Evolutionary conservation across 306 rosid genomes (phyloP).

Genomic region (Begonia loranthoides): DNA sequence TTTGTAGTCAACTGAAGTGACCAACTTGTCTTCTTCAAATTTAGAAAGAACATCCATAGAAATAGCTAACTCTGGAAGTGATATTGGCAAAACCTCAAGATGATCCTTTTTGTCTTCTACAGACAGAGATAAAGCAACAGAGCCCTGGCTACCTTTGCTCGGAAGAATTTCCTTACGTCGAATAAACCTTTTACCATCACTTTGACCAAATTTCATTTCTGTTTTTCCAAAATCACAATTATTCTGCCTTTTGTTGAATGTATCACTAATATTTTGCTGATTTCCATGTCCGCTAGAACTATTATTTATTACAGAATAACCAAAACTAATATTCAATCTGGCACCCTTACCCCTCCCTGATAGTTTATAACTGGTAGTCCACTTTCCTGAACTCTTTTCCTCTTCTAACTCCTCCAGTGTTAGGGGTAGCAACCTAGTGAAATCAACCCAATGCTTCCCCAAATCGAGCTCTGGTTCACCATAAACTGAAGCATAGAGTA

Average conservation of each 20-base stretch:
- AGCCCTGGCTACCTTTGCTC: conserved; percentile 6
- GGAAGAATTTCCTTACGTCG: conserved; percentile 33
- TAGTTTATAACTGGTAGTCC: conserved; percentile 69
- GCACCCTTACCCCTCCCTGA: conserved; percentile 76
- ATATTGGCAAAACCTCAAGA: conserved; percentile 46
- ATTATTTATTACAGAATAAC: conserved; percentile 51
- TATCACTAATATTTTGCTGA: conserved; percentile 14
- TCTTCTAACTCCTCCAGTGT: conserved; percentile 78
- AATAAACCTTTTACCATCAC: conserved; percentile 33
- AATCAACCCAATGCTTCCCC: conserved; percentile 83
- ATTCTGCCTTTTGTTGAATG: conserved; percentile 23
- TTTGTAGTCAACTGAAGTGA: conserved; percentile 14
- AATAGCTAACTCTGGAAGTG: conserved; percentile 33
- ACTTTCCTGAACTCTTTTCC: conserved; percentile 65
- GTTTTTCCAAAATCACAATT: conserved; percentile 15
- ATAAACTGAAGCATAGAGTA: conserved; percentile 52
- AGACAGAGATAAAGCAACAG: conserved; percentile 15
- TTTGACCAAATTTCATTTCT: conserved; percentile 20
- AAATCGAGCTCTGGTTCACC: conserved; percentile 53
- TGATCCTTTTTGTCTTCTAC: conserved; percentile 56
- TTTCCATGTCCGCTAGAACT: conserved; percentile 19
- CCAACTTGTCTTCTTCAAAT: conserved; percentile 31
- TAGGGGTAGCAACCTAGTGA: conserved; percentile 79
- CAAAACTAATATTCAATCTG: conserved; percentile 72
- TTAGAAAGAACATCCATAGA: conserved; percentile 31